Base-by-base conservation (phyloP, 106 monocot species). In the Xerophyta viscosa region DNA sequence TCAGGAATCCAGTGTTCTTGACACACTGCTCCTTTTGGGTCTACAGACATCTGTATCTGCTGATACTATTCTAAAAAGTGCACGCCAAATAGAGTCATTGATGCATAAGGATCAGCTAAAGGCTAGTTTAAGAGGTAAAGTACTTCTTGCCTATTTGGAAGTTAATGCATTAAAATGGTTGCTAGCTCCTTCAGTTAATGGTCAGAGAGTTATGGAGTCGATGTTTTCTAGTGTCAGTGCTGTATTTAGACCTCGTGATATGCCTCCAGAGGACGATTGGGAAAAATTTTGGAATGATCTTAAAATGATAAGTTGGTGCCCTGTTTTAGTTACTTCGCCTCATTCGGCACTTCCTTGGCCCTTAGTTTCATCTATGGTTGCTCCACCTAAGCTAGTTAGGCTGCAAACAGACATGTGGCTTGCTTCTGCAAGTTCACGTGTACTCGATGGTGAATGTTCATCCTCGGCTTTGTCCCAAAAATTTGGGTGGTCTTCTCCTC, bases 301-400 rank as follows among this genome's bases (percentile, higher is more conserved):
- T 46, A 82, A 77, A 83, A 71, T 77, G 79, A 98, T 90, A 76
- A 79, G 77, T 42, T 98, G 98, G 98, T 98, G 98, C 43, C 98
- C 98, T 55, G 98, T 98, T 29, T 49, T 98, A 24, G 67, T 76
- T 41, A 64, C 66, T 47, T 56, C 86, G 42, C 89, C 98, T 22
- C 68, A 77, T 80, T 37, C 76, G 54, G 65, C 74, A 66, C 68
- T 98, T 45, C 98, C 98, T 20, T 98, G 98, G 98, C 86, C 98
- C 61, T 68, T 66, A 52, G 82, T 83, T 65, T 77, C 82, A 50
- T 78, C 89, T 37, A 76, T 75, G 68, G 82, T 98, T 60, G 98
- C 98, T 31, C 98, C 98, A 20, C 98, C 98, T 47, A 89, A 81
- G 71, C 31, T 82, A 48, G 86, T 98, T 23, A 82, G 98, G 48